phyloP scores from a whole-genome alignment of 2,329 filamentous ascomycete species.

The Akanthomyces muscarius region DNA sequence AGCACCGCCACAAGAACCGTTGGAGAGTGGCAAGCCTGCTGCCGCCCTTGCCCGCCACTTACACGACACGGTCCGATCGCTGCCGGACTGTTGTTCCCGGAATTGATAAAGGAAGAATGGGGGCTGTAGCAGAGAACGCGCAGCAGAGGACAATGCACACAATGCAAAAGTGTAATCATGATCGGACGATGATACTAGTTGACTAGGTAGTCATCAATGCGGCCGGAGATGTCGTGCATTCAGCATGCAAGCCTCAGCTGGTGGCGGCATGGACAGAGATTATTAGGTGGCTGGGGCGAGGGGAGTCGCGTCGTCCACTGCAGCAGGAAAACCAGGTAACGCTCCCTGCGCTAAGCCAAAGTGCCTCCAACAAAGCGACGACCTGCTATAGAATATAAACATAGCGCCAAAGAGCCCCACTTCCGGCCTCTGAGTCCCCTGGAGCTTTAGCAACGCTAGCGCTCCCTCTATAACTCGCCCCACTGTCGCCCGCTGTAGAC shows the following conservation, averaged over 20 bases:
- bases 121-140: neutral
- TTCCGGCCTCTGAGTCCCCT: neutral
- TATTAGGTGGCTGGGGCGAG: neutral
- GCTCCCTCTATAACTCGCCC: neutral
- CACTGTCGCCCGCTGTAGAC: conserved; percentile 5
- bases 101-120: neutral
- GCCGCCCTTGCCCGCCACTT: neutral
- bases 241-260: neutral
- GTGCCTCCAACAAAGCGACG: too few relatives aligned
- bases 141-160: neutral
- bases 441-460: neutral
- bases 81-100: too few relatives aligned
- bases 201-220: too few relatives aligned
- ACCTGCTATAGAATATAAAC: neutral
- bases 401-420: neutral
- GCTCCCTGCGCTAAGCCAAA: neutral
- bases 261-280: neutral
- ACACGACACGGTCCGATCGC: neutral
- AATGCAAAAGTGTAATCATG: neutral
- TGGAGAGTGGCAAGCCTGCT: neutral
- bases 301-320: too few relatives aligned
- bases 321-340: neutral
- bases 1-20: conserved; percentile 8
- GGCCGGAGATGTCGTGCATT: conserved; percentile 2
- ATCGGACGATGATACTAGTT: neutral